Base-by-base conservation (phyloP, 768 basidiomycete species). In the Phaeotremella skinneri region DNA sequence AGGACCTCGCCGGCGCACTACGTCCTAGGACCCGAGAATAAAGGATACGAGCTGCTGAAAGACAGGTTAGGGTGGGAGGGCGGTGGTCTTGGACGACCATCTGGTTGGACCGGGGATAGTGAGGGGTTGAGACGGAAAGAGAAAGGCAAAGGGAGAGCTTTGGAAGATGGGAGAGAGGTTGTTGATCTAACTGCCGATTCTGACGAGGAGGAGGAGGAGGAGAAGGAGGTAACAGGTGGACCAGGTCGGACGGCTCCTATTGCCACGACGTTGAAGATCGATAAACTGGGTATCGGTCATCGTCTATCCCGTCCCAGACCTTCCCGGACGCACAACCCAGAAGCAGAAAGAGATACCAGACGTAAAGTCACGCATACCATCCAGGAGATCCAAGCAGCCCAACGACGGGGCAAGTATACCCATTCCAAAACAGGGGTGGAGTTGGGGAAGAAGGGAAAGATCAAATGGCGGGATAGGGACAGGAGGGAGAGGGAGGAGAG, bases 241-340 rank as follows among this genome's bases (percentile, higher is more conserved):
- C 72, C 72, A 21, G 72, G 72, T 34, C 55, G 72, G 4, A 74
- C 69, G 25, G 68, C 72, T 9, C 72, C 72, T 1, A 64, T 74
- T 29, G 56, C 72, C 0, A 74, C 72, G 0, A 43, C 63, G 0
- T 60, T 74, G 49, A 74, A 74, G 55, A 60, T 70, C 32, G 69
- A 74, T 58, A 49, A 63, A 16, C 58, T 67, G 13, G 72, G 72
- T 13, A 31, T 74, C n/a, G 72, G 72, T 5, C 72, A 74, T 52
- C 23, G 34, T 7, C 42, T 43, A 7, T 37, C 34, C 1, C 16
- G 52, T 5, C n/a, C 55, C 37, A 27, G n/a, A 23, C 29, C 52
- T 39, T 26, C 31, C 39, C 31, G 27, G 26, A 50, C 26, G 42
- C 17, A 16, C 32, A 39, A 30, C 23, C 30, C 34, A 52, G 21